Base-by-base conservation (phyloP, 1,284 basidiomycete genomes). In the Mycena sp. region DNA sequence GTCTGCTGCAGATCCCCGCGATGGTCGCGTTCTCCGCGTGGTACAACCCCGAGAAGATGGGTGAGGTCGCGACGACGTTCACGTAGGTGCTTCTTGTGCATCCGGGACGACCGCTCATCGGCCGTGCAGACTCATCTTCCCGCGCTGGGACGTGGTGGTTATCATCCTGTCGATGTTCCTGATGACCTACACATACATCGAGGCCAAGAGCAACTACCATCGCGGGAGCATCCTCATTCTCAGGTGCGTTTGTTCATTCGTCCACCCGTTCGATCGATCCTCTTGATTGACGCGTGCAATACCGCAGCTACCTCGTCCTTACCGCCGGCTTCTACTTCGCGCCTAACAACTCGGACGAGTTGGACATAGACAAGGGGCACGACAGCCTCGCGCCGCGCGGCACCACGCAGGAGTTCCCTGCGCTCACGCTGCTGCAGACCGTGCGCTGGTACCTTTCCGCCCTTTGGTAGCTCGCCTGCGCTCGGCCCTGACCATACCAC, bases 1-100 rank as follows among this genome's bases (percentile, higher is more conserved):
- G 98, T 77, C 83, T 99, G 59, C 86, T 99, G 23, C 98, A 99
- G 79, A 96, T 99, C 48, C 98, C 98, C 1, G 95, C 96, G 3
- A 99, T 99, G 96, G 96, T 99, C 14, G 96, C 94, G 0, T 99
- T 99, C 77, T 96, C 94, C 41, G 96, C 96, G 1, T 94, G 94
- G 86, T 98, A 97, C 76, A 88, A 90, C 67, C 90, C 94, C 5
- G 82, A 87, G 58, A 87, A 88, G 72, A 90, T 96, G 84, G 94
- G 94, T 6, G 90, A 90, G 71, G 85, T 90, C 55, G 87, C 93
- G 23, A 87, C 92, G 69, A 94, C 94, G 1, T 98, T 98, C 81
- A 95, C 94, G 94, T 96, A 74, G 54, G 87, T 80, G 17, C 2
- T 58, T 11, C 37, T 48, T 43, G 43, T 40, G 46, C 16, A n/a